Evolutionary conservation across 2,329 filamentous ascomycete genomes (phyloP).

Genomic region (Diaporthe sp.): DNA sequence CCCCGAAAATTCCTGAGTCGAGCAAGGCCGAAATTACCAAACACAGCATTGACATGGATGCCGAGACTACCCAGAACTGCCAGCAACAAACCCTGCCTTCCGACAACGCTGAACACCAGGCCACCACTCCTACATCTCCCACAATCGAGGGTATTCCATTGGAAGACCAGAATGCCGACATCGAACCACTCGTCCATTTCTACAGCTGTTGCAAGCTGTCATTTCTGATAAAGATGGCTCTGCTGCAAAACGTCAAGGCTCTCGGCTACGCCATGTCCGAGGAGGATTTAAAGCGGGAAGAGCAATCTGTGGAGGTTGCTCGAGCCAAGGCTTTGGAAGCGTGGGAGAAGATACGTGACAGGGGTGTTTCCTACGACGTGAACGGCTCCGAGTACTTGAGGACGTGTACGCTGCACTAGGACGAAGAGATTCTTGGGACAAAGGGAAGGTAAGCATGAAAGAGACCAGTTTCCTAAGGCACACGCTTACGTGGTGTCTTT

Average conservation of each 20-base stretch:
- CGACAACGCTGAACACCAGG: background rate
- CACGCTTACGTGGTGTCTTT: background rate
- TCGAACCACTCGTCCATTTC: background rate
- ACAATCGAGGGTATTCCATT: too few relatives aligned
- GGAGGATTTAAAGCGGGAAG: background rate
- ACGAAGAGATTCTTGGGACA: background rate
- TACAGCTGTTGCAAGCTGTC: slow-evolving; percentile 12
- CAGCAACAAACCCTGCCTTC: background rate
- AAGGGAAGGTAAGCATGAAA: background rate
- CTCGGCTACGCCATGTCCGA: background rate
- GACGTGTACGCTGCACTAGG: background rate
- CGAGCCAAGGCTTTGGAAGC: background rate
- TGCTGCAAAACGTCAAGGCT: background rate
- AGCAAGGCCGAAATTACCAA: background rate
- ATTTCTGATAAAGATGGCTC: background rate
- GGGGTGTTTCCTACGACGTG: background rate
- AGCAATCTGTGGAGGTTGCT: background rate
- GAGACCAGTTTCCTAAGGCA: background rate
- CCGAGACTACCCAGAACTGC: background rate
- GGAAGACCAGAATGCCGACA: background rate
- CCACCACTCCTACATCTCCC: background rate
- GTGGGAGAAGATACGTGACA: background rate
- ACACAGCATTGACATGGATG: background rate
- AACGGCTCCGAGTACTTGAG: background rate
- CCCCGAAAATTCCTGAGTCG: background rate